phyloP scores from a whole-genome alignment of 768 basidiomycete species.

The Boletus speciosus region DNA sequence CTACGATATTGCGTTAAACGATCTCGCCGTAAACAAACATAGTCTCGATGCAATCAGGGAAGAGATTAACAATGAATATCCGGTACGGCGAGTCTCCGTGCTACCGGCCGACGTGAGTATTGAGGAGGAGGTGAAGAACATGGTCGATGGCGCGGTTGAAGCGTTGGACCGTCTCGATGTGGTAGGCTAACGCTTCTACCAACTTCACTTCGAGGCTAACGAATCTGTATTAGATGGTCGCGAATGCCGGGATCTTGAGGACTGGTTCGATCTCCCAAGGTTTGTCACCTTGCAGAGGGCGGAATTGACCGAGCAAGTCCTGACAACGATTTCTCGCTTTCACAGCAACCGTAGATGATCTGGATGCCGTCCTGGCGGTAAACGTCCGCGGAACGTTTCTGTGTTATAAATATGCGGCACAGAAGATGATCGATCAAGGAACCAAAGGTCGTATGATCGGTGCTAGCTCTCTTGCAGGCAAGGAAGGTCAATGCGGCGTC shows the following conservation, averaged over 20 bases:
- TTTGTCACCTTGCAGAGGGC: not conserved
- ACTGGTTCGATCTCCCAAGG: slow-evolving; percentile 5
- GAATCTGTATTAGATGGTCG: slow-evolving; percentile 11
- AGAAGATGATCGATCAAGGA: slow-evolving; percentile 43
- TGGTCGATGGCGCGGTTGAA: slow-evolving; percentile 26
- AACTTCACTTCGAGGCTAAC: slow-evolving; percentile 2
- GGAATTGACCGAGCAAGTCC: not conserved
- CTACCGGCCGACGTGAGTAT: slow-evolving; percentile 26
- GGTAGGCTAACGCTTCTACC: slow-evolving; percentile 16
- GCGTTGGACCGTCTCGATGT: slow-evolving; percentile 33
- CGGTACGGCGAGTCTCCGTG: slow-evolving; percentile 7
- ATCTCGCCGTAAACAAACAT: slow-evolving; percentile 23
- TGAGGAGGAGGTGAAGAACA: slow-evolving; percentile 30
- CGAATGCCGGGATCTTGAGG: slow-evolving; percentile 18
- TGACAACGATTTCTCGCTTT: not conserved
- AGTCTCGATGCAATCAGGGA: slow-evolving; percentile 13
- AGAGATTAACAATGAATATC: slow-evolving; percentile 11
- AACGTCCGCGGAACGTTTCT: slow-evolving; percentile 41
- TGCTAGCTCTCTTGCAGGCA: slow-evolving; percentile 36
- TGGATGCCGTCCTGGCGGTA: slow-evolving; percentile 33
- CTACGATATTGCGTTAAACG: slow-evolving; percentile 35
- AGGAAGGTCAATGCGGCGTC: slow-evolving; percentile 17
- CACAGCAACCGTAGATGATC: slow-evolving; percentile 32
- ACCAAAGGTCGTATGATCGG: slow-evolving; percentile 42
- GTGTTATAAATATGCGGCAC: slow-evolving; percentile 42